Conservation (phyloP, 108 stramenopile genomes). For the Discostella stelligeroides region DNA sequence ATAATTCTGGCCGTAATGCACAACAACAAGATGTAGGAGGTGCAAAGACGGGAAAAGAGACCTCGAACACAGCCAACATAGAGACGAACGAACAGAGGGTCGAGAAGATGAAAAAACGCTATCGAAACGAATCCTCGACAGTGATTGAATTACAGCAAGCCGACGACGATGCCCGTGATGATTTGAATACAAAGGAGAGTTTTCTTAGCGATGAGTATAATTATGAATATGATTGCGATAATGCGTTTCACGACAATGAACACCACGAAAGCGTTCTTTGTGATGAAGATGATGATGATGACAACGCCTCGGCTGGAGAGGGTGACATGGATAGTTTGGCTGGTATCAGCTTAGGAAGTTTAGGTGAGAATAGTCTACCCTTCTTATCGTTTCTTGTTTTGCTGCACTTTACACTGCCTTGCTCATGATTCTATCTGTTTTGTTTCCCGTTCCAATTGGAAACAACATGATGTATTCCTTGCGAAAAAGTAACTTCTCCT, state of each 20-base stretch:
- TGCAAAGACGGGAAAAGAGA: neutral
- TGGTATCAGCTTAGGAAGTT: slow-evolving; percentile 29
- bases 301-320: slow-evolving; percentile 15
- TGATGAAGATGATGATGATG: slow-evolving; percentile 8
- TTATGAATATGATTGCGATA: slow-evolving; percentile 17
- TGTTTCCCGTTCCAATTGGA: neutral
- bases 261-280: neutral
- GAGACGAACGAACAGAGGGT: slow-evolving; percentile 44
- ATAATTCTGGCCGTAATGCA: neutral
- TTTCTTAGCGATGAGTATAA: neutral
- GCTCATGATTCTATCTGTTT: neutral
- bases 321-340: slow-evolving; percentile 23
- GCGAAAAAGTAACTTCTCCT: slow-evolving; percentile 32
- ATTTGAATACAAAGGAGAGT: neutral
- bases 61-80: neutral
- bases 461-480: neutral
- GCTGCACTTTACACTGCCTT: neutral
- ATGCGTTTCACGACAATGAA: neutral
- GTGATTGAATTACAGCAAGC: neutral
- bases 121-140: neutral
- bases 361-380: slow-evolving; percentile 24
- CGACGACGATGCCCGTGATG: neutral
- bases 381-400: neutral
- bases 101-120: slow-evolving; percentile 36
- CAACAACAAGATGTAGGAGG: neutral